Evolutionary conservation across 371 early-diverging fungal genomes (phyloP).

Genomic region (Zancudomyces culisetae): DNA sequence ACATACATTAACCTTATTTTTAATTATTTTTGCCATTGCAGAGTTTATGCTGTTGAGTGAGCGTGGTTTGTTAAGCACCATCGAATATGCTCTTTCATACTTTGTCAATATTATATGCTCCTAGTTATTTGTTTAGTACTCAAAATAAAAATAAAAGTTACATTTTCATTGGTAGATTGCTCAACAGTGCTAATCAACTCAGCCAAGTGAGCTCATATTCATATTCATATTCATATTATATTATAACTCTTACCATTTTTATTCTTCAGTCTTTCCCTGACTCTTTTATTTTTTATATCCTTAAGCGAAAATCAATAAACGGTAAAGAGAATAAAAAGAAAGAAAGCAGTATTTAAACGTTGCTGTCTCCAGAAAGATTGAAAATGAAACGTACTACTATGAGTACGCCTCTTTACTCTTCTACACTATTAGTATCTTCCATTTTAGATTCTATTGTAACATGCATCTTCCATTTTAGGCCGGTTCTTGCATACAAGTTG

Average conservation of each 20-base stretch:
- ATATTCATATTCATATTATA: neutral
- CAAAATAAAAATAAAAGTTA: neutral
- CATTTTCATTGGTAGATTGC: neutral
- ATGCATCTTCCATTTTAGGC: no score
- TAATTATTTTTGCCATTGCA: slow-evolving; percentile 51
- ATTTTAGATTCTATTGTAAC: no score
- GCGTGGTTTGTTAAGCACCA: slow-evolving; percentile 74
- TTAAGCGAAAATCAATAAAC: no score
- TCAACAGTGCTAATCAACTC: neutral
- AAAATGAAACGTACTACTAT: no score
- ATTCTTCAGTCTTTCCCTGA: no score
- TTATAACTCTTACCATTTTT: neutral
- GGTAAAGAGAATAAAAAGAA: no score
- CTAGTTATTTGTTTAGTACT: neutral
- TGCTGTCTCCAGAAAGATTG: no score
- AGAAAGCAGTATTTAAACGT: no score
- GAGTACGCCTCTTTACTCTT: no score
- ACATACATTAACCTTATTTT: neutral
- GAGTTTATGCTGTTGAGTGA: slow-evolving; percentile 76
- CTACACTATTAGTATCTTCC: no score
- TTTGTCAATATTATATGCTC: neutral
- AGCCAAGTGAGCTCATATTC: neutral
- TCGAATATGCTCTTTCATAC: slow-evolving; percentile 43
- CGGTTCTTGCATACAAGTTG: no score
- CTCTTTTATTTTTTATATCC: no score